Evolutionary conservation across 805 yeast species (phyloP).

Genomic region (Peterozyma xylosa): DNA sequence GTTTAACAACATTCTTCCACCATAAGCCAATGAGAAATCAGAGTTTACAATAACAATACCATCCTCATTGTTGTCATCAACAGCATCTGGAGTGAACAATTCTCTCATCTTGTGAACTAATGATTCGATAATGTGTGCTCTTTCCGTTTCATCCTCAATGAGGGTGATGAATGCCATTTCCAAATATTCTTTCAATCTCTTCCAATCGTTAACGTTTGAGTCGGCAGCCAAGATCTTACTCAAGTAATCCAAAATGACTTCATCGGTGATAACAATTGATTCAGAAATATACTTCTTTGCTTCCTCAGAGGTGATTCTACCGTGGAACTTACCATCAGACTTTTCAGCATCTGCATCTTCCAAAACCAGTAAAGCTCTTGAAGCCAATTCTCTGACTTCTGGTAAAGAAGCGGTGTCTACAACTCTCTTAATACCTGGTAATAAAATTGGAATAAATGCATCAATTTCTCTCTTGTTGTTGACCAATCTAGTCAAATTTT

Average conservation of each 20-base stretch:
- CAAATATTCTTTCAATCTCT: conserved; percentile 50
- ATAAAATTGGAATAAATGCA: conserved; percentile 71
- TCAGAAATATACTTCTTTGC: conserved; percentile 35
- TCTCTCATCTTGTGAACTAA: conserved; percentile 42
- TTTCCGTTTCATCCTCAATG: conserved; percentile 24
- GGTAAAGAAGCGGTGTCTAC: conserved; percentile 88
- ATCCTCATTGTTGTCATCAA: conserved; percentile 58
- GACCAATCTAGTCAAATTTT: conserved; percentile 90
- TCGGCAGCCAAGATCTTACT: conserved; percentile 47
- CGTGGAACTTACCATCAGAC: conserved; percentile 68
- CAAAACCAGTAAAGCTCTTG: conserved; percentile 76
- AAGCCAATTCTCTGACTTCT: conserved; percentile 91
- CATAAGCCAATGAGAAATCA: conserved; percentile 93
- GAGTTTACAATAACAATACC: conserved; percentile 91
- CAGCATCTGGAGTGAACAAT: conserved; percentile 47
- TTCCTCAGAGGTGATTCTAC: conserved; percentile 53
- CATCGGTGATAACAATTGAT: conserved; percentile 25
- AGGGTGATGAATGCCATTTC: conserved; percentile 28
- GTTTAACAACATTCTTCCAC: conserved; percentile 93
- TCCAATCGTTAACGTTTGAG: conserved; percentile 71
- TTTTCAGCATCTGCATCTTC: conserved; percentile 70
- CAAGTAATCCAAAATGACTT: conserved; percentile 38
- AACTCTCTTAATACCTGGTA: conserved; percentile 90
- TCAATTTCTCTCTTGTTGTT: conserved; percentile 91
- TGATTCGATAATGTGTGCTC: conserved; percentile 31